phyloP scores from a whole-genome alignment of 192 early-diverging fungal species.

The Mortierella claussenii region DNA sequence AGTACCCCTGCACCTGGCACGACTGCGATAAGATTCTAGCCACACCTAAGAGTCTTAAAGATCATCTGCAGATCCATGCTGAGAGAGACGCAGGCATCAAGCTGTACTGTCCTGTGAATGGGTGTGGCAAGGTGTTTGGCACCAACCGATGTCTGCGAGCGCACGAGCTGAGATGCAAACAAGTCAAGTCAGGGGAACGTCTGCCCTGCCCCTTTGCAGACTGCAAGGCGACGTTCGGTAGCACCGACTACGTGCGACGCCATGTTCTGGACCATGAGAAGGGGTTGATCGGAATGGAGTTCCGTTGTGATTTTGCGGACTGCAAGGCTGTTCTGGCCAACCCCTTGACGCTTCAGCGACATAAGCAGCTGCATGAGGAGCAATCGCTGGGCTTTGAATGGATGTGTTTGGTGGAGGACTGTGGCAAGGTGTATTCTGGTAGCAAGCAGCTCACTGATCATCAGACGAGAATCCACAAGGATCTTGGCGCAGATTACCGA shows the following conservation, averaged over 20 bases:
- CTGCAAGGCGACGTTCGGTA: slow-evolving; percentile 41
- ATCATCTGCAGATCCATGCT: slow-evolving; percentile 45
- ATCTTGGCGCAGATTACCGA: slow-evolving; percentile 32
- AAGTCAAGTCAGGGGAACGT: slow-evolving; percentile 45
- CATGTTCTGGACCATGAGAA: slow-evolving; percentile 54
- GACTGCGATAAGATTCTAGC: slow-evolving; percentile 44
- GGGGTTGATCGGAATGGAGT: slow-evolving; percentile 40
- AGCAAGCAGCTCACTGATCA: slow-evolving; percentile 51
- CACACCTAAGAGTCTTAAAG: slow-evolving; percentile 46
- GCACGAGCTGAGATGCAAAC: slow-evolving; percentile 46
- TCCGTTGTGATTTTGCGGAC: slow-evolving; percentile 40
- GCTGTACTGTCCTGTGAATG: slow-evolving; percentile 31
- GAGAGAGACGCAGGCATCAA: slow-evolving; percentile 46
- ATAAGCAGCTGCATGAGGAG: slow-evolving; percentile 50
- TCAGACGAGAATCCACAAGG: slow-evolving; percentile 44
- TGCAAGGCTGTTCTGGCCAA: slow-evolving; percentile 48
- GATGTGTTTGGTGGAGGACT: slow-evolving; percentile 34
- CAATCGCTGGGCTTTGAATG: slow-evolving; percentile 48
- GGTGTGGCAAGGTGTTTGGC: slow-evolving; percentile 48
- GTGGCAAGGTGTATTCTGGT: slow-evolving; percentile 46
- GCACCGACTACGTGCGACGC: slow-evolving; percentile 49
- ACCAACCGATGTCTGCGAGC: slow-evolving; percentile 46
- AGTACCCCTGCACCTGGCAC: slow-evolving; percentile 47
- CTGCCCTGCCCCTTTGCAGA: slow-evolving; percentile 36
- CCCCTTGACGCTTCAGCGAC: slow-evolving; percentile 48